Base-by-base conservation (phyloP, 441 rosid species). In the Lepidium campestre region DNA sequence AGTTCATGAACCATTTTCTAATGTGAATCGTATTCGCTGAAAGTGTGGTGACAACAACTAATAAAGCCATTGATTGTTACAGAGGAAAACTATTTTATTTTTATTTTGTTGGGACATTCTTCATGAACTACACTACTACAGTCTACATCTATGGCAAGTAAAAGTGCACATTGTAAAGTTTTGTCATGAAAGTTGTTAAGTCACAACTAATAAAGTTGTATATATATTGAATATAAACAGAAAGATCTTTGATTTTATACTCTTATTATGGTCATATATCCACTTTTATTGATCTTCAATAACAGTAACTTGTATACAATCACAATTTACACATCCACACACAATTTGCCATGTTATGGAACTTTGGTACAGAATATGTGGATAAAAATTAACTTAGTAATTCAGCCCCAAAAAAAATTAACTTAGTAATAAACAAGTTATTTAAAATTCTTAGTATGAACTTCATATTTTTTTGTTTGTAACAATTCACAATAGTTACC, bases 11-110 rank as follows among this genome's bases (percentile, higher is more conserved):
- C 89, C 86, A 15, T 82, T 85, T 41, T 59, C 87, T 31, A 78
- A 85, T 4, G 41, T 82, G 72, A 81, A 73, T 57, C 87, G 85
- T 57, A 82, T 82, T 13, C 81, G 86, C 15, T 79, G 73, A 78
- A 60, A 31, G 65, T 71, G 59, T 40, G 60, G 64, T 34, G 62
- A 23, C 35, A 1, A n/a, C 22, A 4, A 66, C 36, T 46, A 35
- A 8, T 27, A 20, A 20, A 14, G 13, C 14, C 34, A 18, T 3
- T 48, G 32, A 22, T 45, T 3, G 15, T 25, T 37, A 40, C 37
- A 49, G 3, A 59, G 9, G 14, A 2, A 14, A 46, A 25, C 12
- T 7, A 39, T 29, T 4, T 10, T 13, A 14, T 15, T 22, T 22
- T 14, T 6, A 15, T 4, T 36, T 18, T 22, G 3, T 41, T 5